These are phyloP conservation scores for Pyricularia sp. DNA, from an alignment of 2,329 filamentous ascomycete genomes.

Conservation along the genomic window DNA sequence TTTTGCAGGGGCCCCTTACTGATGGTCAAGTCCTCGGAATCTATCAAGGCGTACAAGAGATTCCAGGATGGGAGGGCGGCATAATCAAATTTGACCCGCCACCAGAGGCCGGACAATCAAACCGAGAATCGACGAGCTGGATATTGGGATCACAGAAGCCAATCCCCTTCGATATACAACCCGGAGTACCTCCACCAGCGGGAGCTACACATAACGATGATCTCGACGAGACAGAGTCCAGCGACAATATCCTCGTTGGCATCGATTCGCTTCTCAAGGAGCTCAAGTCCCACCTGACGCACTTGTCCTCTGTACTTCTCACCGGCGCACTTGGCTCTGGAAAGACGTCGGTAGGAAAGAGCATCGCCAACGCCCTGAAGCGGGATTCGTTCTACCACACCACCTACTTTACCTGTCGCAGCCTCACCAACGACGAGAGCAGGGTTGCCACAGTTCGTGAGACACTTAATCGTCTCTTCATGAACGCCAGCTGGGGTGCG, in stretches of 20 bases:
- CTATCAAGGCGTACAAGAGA: slow-evolving; percentile 42
- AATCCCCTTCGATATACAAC: slow-evolving; percentile 65
- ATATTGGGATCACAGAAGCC: slow-evolving; percentile 68
- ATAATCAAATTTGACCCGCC: slow-evolving; percentile 69
- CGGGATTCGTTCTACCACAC: slow-evolving; percentile 69
- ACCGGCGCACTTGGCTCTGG: slow-evolving; percentile 85
- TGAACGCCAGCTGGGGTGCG: slow-evolving; percentile 84
- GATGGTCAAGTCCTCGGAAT: slow-evolving; percentile 71
- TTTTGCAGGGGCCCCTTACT: slow-evolving; percentile 78
- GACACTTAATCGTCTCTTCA: slow-evolving; percentile 73
- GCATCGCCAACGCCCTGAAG: slow-evolving; percentile 65
- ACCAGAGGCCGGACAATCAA: slow-evolving; percentile 25
- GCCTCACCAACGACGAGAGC: slow-evolving; percentile 83
- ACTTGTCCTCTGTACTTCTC: slow-evolving; percentile 81
- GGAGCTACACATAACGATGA: slow-evolving; percentile 52
- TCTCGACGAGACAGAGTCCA: slow-evolving; percentile 22
- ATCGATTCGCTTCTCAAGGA: slow-evolving; percentile 70
- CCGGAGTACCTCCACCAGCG: slow-evolving; percentile 29
- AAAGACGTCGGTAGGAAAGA: slow-evolving; percentile 72
- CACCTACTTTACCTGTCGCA: slow-evolving; percentile 78
- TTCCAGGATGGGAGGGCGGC: slow-evolving; percentile 70
- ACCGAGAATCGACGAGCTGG: slow-evolving; percentile 49
- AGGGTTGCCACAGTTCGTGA: slow-evolving; percentile 87
- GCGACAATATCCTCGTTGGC: slow-evolving; percentile 59
- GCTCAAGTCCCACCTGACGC: slow-evolving; percentile 65